A percentile compares a stretch with the other conserved stretches of the same genome.
Evolutionary conservation across 129 eudicot species (phyloP).

Genomic region (Pulicaria dysenterica): DNA sequence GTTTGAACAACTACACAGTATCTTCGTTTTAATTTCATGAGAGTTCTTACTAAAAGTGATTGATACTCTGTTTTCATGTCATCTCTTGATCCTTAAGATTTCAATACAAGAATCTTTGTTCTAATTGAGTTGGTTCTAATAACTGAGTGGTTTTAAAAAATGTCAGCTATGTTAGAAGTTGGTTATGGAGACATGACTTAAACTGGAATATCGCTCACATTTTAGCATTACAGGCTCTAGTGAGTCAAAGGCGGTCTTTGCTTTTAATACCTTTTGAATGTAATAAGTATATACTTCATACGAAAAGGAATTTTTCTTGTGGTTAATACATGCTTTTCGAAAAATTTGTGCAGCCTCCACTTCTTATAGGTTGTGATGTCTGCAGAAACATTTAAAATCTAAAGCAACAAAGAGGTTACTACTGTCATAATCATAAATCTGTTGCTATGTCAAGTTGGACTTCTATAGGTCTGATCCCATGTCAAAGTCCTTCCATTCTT

Average conservation of each 20-base stretch:
- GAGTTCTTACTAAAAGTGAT: too few species aligned
- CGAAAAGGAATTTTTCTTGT: background rate
- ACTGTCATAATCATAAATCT: conserved; percentile 35
- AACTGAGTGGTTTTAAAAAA: too few species aligned
- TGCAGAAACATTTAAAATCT: conserved; percentile 66
- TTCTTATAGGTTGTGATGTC: conserved; percentile 90
- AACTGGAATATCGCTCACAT: conserved; percentile 81
- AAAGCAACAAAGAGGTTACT: conserved; percentile 78
- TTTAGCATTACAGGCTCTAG: conserved; percentile 94
- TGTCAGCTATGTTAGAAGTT: conserved; percentile 91
- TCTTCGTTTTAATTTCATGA: too few species aligned
- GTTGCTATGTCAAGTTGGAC: too few species aligned
- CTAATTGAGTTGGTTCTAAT: too few species aligned
- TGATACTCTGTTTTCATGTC: too few species aligned
- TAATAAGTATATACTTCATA: background rate
- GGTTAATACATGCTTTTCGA: background rate
- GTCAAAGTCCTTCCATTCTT: too few species aligned
- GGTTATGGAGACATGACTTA: conserved; percentile 97
- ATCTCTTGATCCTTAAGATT: too few species aligned
- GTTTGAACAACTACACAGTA: too few species aligned
- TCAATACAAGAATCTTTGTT: too few species aligned
- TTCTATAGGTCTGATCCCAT: too few species aligned
- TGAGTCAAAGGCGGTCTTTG: conserved; percentile 57
- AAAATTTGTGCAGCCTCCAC: conserved; percentile 70
- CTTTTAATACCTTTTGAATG: background rate